Evolutionary conservation across 139 green algal species (phyloP), one percentile per base, ranked within the genome.

Genomic region (Tetradesmus lagerheimii): DNA sequence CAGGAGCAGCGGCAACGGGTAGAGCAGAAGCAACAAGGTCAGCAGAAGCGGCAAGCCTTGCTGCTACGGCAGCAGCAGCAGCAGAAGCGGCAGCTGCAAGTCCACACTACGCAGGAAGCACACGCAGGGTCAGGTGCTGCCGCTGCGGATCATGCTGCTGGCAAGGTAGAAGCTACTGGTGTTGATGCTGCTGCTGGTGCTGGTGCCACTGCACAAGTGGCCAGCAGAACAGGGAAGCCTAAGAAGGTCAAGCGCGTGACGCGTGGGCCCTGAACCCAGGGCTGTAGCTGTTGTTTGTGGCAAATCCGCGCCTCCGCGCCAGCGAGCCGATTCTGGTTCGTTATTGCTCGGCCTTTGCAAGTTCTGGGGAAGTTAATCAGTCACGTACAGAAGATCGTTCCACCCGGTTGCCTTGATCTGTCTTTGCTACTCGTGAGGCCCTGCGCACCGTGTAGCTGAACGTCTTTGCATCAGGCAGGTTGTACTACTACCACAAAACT

Each of bases 11-110:
- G 29, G 41, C 79, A 31, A 23, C 25, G n/a, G 8, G 15, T 4
- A 4, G 25, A 64, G 41, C 79, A 85, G 39, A 31, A 85, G 79
- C 79, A 62, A 39, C 75, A 41, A 31, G 75, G 31, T 31, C 75
- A 75, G 67, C 67, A 37, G 67, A 78, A 78, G 67, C 67, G 31
- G n/a, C 67, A 78, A 71, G n/a, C n/a, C n/a, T n/a, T n/a, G 62
- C 62, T n/a, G 62, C 14, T n/a, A 9, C 31, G 18, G 67, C n/a
- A 2, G 67, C 67, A 78, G 78, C 37, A 18, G 27, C 78, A 84
- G 78, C 78, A 84, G 78, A 31, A 84, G 37, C 37, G 12, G 78
- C 39, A 83, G 77, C 38, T 64, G 37, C 39, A 84, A 15, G 37
- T 25, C 15, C 37, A 3, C 6, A 37, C 25, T 14, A 37, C 27